Percentiles rank a stretch among this genome's conserved stretches.
These are phyloP conservation scores for Septoria petroselini DNA, from an alignment of 2,329 filamentous ascomycete species.

Conservation along the genomic window DNA sequence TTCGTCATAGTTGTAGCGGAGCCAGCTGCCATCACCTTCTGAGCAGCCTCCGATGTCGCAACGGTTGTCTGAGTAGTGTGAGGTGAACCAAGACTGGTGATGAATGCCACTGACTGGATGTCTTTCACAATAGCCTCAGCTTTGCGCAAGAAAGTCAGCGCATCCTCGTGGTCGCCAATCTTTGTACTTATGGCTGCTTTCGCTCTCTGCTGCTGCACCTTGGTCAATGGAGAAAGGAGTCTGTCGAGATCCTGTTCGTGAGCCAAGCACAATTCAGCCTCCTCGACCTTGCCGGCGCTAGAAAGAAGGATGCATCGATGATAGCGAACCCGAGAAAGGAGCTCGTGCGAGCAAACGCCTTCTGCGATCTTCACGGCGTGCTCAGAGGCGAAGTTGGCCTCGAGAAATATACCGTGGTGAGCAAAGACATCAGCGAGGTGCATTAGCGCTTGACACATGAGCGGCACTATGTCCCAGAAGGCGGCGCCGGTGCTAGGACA, in stretches of 20 bases:
- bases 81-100: slow-evolving; percentile 5
- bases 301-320: slow-evolving; percentile 29
- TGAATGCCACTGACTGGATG: slow-evolving; percentile 11
- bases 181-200: slow-evolving; percentile 25
- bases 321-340: slow-evolving; percentile 21
- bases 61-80: neutral
- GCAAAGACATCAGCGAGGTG: slow-evolving; percentile 76
- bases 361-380: slow-evolving; percentile 75
- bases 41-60: neutral
- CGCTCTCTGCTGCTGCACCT: slow-evolving; percentile 25
- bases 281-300: slow-evolving; percentile 29
- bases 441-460: slow-evolving; percentile 67
- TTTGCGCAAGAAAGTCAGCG: slow-evolving; percentile 21
- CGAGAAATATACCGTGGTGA: slow-evolving; percentile 80
- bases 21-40: neutral
- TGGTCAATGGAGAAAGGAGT: slow-evolving; percentile 12
- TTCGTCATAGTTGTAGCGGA: neutral
- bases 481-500: slow-evolving; percentile 56
- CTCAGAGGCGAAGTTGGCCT: slow-evolving; percentile 84
- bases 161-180: slow-evolving; percentile 26
- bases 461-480: slow-evolving; percentile 76
- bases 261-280: slow-evolving; percentile 33
- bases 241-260: slow-evolving; percentile 11
- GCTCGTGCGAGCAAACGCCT: slow-evolving; percentile 18
- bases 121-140: slow-evolving; percentile 18